phyloP scores from a whole-genome alignment of 2,329 filamentous ascomycete genomes.

The Cytospora schulzeri region DNA sequence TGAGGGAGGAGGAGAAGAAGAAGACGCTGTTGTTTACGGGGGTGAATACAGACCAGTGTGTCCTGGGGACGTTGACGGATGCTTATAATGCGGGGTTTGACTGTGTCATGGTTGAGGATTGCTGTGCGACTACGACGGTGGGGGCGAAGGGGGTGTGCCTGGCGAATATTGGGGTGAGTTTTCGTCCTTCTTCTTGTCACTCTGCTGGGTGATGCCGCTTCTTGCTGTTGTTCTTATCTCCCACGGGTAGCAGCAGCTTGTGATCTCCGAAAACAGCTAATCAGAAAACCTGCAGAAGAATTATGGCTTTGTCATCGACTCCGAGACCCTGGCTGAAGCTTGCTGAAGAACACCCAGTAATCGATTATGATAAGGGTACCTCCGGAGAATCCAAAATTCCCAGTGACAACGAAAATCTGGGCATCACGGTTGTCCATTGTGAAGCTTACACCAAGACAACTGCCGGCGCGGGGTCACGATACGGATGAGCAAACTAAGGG shows the following conservation, averaged over 20 bases:
- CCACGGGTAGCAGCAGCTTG: too few species aligned
- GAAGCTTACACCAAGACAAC: neutral
- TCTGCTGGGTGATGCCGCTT: neutral
- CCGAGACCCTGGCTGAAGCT: constrained; percentile 24
- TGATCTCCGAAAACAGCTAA: constrained; percentile 5
- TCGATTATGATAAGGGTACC: too few species aligned
- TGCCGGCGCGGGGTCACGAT: neutral
- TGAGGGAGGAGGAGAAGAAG: constrained; percentile 32
- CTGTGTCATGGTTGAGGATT: constrained; percentile 57
- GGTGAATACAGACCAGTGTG: constrained; percentile 65
- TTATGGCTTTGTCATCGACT: constrained; percentile 32
- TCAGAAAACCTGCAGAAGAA: constrained; percentile 23
- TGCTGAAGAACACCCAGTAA: neutral
- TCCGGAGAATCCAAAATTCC: neutral
- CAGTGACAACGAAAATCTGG: neutral
- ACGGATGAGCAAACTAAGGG: neutral
- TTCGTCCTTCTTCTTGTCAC: neutral
- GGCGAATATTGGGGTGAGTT: constrained; percentile 42
- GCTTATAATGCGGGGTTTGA: constrained; percentile 59
- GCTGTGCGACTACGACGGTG: constrained; percentile 52
- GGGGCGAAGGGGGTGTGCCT: constrained; percentile 40
- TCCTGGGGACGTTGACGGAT: constrained; percentile 57
- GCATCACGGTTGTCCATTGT: too few species aligned
- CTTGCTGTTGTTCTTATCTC: neutral
- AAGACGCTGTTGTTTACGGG: constrained; percentile 58